phyloP scores from a whole-genome alignment of 2,329 filamentous ascomycete genomes.

The Clarireedia hainanense region DNA sequence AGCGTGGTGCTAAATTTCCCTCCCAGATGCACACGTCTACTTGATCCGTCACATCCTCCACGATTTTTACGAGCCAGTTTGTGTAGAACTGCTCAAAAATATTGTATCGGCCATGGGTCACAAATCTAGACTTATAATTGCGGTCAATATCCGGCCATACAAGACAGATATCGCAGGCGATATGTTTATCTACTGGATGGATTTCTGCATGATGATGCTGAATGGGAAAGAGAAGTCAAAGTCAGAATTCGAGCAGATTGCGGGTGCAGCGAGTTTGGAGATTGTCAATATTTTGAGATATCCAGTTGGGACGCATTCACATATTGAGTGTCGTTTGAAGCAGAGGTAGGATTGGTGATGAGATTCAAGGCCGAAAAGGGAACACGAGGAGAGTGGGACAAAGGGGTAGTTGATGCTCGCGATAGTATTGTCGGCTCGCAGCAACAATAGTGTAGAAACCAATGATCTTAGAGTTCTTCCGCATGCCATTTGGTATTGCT shows the following conservation, averaged over 20 bases:
- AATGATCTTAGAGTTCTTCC: no score
- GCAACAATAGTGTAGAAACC: no score
- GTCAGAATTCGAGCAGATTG: slow-evolving; percentile 9
- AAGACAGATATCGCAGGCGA: not conserved
- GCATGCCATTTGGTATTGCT: no score
- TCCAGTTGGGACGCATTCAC: not conserved
- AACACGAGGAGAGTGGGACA: no score
- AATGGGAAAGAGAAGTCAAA: slow-evolving; percentile 28
- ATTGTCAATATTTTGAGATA: slow-evolving; percentile 3
- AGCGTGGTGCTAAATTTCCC: not conserved
- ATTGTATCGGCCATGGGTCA: not conserved
- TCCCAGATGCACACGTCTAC: not conserved
- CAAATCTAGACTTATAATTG: not conserved
- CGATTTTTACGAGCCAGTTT: not conserved
- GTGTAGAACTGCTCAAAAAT: not conserved
- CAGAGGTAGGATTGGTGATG: not conserved
- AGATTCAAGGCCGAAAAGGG: no score
- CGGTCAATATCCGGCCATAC: not conserved
- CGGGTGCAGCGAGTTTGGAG: not conserved
- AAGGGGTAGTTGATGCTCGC: no score
- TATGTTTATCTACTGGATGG: slow-evolving; percentile 28
- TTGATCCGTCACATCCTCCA: not conserved
- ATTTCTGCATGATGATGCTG: slow-evolving; percentile 26
- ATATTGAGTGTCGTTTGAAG: not conserved
- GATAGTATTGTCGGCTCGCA: no score